Evolutionary conservation across 2,329 filamentous ascomycete genomes (phyloP).

Genomic region (Botryotinia globosa): DNA sequence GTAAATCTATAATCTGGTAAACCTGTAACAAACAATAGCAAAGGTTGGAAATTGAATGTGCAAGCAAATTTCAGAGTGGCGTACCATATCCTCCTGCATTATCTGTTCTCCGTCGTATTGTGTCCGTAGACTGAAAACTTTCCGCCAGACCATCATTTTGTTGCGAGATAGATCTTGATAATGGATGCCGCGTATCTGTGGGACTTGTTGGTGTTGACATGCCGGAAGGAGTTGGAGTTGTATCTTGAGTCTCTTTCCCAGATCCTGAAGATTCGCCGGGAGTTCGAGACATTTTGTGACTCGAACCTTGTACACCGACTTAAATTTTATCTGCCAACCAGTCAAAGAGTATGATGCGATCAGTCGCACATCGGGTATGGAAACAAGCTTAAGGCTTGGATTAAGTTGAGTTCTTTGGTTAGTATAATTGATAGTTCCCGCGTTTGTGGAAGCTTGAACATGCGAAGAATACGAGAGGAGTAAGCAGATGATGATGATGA

Average conservation of each 20-base stretch:
- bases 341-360: neutral
- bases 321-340: slow-evolving; percentile 1
- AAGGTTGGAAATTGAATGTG: neutral
- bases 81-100: slow-evolving; percentile 49
- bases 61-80: slow-evolving; percentile 30
- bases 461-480: slow-evolving; percentile 15
- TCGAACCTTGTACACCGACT: neutral
- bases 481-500: slow-evolving; percentile 17
- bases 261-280: slow-evolving; percentile 23
- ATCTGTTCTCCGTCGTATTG: slow-evolving; percentile 57
- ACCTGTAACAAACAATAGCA: neutral
- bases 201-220: slow-evolving; percentile 44
- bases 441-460: slow-evolving; percentile 12
- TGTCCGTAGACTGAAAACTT: slow-evolving; percentile 58
- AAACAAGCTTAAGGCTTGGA: slow-evolving; percentile 11
- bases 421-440: slow-evolving; percentile 15
- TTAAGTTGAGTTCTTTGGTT: neutral
- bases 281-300: slow-evolving; percentile 26
- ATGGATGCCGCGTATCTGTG: slow-evolving; percentile 49
- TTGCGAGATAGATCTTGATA: slow-evolving; percentile 31
- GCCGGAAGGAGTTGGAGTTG: slow-evolving; percentile 26
- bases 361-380: slow-evolving; percentile 15
- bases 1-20: neutral
- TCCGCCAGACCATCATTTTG: slow-evolving; percentile 50
- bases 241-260: slow-evolving; percentile 23